Evolutionary conservation across 148 eudicot species (phyloP).

Genomic region (Arbutus unedo): DNA sequence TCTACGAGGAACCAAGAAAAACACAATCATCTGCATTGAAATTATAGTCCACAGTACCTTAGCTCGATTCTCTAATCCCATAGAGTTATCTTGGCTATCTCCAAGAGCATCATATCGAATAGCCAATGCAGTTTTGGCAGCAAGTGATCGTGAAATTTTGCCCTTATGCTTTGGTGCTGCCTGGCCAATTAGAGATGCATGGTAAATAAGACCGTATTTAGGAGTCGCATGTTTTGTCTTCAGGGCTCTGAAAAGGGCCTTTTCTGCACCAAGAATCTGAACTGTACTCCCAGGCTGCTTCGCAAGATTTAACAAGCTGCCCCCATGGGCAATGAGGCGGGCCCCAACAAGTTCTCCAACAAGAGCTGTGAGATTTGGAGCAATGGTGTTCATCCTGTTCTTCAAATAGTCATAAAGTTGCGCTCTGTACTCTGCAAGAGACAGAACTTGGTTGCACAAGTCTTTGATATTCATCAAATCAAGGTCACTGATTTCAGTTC

Average conservation of each 20-base stretch:
- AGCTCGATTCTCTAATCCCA: conserved; percentile 79
- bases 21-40: background rate
- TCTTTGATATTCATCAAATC: conserved; percentile 81
- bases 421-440: conserved; percentile 86
- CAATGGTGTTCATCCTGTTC: conserved; percentile 92
- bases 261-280: conserved; percentile 97
- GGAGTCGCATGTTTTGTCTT: conserved; percentile 98
- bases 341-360: conserved; percentile 99
- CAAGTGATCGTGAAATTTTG: conserved; percentile 87
- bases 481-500: conserved; percentile 95
- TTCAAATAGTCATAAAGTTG: conserved; percentile 86
- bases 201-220: conserved; percentile 90
- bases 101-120: conserved; percentile 92
- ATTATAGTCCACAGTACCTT: conserved; percentile 46
- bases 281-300: conserved; percentile 99
- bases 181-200: conserved; percentile 92
- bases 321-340: conserved; percentile 92
- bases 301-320: conserved; percentile 87
- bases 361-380: conserved; percentile 92
- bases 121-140: conserved; percentile 85
- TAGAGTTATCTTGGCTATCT: conserved; percentile 71
- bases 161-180: conserved; percentile 97
- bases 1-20: background rate
- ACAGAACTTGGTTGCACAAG: conserved; percentile 84
- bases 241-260: conserved; percentile 92